Conservation (phyloP, 768 basidiomycete species). For the Suillus discolor region DNA sequence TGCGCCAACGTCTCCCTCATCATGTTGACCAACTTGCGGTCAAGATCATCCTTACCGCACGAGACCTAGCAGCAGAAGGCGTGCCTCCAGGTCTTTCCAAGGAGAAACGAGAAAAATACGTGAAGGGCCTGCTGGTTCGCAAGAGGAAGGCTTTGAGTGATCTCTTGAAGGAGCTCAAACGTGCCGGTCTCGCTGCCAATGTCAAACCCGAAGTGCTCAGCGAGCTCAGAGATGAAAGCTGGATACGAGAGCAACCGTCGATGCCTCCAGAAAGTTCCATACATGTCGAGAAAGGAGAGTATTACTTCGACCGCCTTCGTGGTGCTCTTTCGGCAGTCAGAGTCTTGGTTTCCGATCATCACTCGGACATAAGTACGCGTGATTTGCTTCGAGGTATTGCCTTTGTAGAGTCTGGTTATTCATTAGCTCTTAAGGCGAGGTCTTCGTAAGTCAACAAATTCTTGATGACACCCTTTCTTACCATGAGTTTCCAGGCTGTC, state of each 20-base stretch:
- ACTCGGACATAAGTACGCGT: slow-evolving; percentile 81
- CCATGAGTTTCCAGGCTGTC: slow-evolving; percentile 26
- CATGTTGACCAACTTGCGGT: slow-evolving; percentile 57
- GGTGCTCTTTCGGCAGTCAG: slow-evolving; percentile 69
- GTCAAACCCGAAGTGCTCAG: slow-evolving; percentile 70
- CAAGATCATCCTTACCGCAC: slow-evolving; percentile 65
- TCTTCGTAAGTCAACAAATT: slow-evolving; percentile 53
- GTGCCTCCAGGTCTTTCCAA: slow-evolving; percentile 44
- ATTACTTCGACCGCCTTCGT: slow-evolving; percentile 66
- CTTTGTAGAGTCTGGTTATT: slow-evolving; percentile 79
- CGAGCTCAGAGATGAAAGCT: slow-evolving; percentile 54
- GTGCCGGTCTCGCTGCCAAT: slow-evolving; percentile 70
- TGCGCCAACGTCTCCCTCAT: slow-evolving; percentile 42
- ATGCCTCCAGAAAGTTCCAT: slow-evolving; percentile 29
- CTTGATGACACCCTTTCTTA: neutral
- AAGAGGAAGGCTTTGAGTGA: slow-evolving; percentile 94
- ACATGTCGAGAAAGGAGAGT: slow-evolving; percentile 49
- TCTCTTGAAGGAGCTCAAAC: slow-evolving; percentile 85
- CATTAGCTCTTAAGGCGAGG: slow-evolving; percentile 63
- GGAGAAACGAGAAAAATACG: slow-evolving; percentile 61
- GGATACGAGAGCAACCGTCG: slow-evolving; percentile 67
- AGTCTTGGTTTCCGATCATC: slow-evolving; percentile 64
- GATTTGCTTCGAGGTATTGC: slow-evolving; percentile 82
- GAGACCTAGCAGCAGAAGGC: slow-evolving; percentile 51
- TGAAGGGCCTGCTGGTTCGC: slow-evolving; percentile 72